A percentile compares a stretch with the other conserved stretches of the same genome.
Evolutionary conservation across 164 flowering plant species (phyloP).

Genomic region (Vitis labrusca): DNA sequence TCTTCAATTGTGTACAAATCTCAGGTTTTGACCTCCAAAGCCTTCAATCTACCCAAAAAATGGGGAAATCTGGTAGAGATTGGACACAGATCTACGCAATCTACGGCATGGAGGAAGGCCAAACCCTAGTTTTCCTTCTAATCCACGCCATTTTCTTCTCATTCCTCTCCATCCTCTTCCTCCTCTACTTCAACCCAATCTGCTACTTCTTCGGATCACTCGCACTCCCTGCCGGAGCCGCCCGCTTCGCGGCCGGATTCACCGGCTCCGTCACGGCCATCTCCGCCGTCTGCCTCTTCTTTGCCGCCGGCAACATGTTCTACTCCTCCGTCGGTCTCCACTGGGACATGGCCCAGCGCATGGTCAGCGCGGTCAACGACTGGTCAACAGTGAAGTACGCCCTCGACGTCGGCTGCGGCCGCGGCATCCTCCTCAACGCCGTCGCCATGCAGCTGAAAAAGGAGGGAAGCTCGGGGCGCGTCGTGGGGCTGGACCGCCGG

Average conservation of each 20-base stretch:
- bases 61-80: constrained; percentile 68
- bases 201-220: constrained; percentile 33
- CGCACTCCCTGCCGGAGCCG: constrained; percentile 39
- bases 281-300: constrained; percentile 71
- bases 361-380: constrained; percentile 65
- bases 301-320: constrained; percentile 77
- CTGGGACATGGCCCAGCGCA: constrained; percentile 85
- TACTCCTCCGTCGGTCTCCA: constrained; percentile 74
- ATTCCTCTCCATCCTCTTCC: constrained; percentile 50
- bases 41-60: constrained; percentile 6
- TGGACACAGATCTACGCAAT: constrained; percentile 93
- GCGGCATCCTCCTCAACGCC: constrained; percentile 84
- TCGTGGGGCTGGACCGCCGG: constrained; percentile 74
- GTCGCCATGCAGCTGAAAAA: constrained; percentile 91
- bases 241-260: constrained; percentile 78
- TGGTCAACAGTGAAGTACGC: constrained; percentile 85
- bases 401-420: constrained; percentile 90
- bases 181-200: constrained; percentile 59
- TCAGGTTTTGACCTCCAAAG: constrained; percentile 10
- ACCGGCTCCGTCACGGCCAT: constrained; percentile 72
- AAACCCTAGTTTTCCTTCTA: constrained; percentile 63
- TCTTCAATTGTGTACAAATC: not conserved
- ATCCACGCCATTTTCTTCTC: constrained; percentile 64
- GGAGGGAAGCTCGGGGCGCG: constrained; percentile 86
- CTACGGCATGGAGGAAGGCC: constrained; percentile 89